A percentile compares a stretch with the other conserved stretches of the same genome.
Conservation (phyloP, 106 monocot genomes). For the Allium cepa region DNA sequence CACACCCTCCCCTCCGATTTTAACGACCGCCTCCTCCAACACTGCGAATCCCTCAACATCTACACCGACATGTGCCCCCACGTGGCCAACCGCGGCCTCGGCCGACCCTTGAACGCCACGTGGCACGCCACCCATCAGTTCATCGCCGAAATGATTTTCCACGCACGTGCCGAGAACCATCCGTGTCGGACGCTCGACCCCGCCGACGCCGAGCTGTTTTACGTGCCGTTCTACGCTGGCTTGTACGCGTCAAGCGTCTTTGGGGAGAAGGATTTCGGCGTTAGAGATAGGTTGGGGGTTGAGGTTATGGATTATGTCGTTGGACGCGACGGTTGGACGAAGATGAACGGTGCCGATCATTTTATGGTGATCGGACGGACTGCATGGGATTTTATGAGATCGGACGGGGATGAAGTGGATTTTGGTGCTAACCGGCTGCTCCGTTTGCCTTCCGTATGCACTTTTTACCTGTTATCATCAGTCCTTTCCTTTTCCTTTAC, state of each 20-base stretch:
- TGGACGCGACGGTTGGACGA: slow-evolving; percentile 6
- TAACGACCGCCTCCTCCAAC: slow-evolving; percentile 33
- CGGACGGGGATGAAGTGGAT: background rate
- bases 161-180: slow-evolving; percentile 39
- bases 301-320: slow-evolving; percentile 21
- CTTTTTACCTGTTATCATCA: background rate
- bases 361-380: slow-evolving; percentile 53
- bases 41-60: slow-evolving; percentile 31
- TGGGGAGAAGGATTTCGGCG: slow-evolving; percentile 10
- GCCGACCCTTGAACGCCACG: slow-evolving; percentile 11
- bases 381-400: slow-evolving; percentile 60
- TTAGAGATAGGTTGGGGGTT: slow-evolving; percentile 29
- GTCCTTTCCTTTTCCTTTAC: background rate
- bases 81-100: slow-evolving; percentile 51
- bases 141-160: slow-evolving; percentile 63
- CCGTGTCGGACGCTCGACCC: slow-evolving; percentile 39
- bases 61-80: slow-evolving; percentile 69
- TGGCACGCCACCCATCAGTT: slow-evolving; percentile 62
- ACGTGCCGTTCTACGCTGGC: slow-evolving; percentile 57
- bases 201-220: slow-evolving; percentile 25
- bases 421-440: slow-evolving; percentile 43
- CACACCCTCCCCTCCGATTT: slow-evolving; percentile 37
- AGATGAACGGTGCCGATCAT: slow-evolving; percentile 34
- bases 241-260: slow-evolving; percentile 40
- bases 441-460: slow-evolving; percentile 12